phyloP scores from a whole-genome alignment of 2,329 filamentous ascomycete species.

The Mycosphaerella sp. region DNA sequence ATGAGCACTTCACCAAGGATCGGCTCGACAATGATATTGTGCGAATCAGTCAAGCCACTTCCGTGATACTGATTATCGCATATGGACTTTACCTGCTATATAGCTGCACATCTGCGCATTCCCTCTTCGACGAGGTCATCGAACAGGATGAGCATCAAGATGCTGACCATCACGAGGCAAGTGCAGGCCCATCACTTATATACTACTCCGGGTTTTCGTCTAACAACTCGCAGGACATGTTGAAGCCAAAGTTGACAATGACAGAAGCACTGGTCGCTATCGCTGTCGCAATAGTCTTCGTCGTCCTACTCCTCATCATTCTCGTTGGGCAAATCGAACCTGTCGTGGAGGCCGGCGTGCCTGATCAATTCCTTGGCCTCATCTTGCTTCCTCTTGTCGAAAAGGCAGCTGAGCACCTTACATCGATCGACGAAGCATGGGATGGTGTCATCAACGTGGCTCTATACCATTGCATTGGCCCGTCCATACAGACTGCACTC shows the following conservation, averaged over 20 bases:
- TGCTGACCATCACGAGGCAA: slow-evolving; percentile 19
- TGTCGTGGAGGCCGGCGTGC: slow-evolving; percentile 44
- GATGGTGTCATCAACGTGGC: slow-evolving; percentile 71
- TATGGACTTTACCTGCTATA: slow-evolving; percentile 60
- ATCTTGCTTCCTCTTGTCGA: slow-evolving; percentile 76
- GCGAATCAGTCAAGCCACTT: slow-evolving; percentile 62
- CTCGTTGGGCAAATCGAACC: slow-evolving; percentile 67
- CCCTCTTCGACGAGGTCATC: slow-evolving; percentile 63
- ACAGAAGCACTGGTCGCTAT: slow-evolving; percentile 65
- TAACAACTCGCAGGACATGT: slow-evolving; percentile 37
- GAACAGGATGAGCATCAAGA: slow-evolving; percentile 55
- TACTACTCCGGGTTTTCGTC: not conserved
- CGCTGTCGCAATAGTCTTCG: slow-evolving; percentile 57
- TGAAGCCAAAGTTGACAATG: slow-evolving; percentile 64
- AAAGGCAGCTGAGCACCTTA: slow-evolving; percentile 78
- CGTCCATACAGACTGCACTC: slow-evolving; percentile 81
- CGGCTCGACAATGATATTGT: slow-evolving; percentile 44
- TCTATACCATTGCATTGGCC: slow-evolving; percentile 74
- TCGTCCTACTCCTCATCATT: slow-evolving; percentile 66
- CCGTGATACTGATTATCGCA: slow-evolving; percentile 63
- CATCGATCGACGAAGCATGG: slow-evolving; percentile 76
- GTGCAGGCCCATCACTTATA: not conserved
- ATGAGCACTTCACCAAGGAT: slow-evolving; percentile 39
- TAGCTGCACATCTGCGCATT: slow-evolving; percentile 67
- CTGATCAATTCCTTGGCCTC: slow-evolving; percentile 58